These are phyloP conservation scores for Knoxia roxburghii DNA, from an alignment of 257 asterid species.

Conservation along the genomic window DNA sequence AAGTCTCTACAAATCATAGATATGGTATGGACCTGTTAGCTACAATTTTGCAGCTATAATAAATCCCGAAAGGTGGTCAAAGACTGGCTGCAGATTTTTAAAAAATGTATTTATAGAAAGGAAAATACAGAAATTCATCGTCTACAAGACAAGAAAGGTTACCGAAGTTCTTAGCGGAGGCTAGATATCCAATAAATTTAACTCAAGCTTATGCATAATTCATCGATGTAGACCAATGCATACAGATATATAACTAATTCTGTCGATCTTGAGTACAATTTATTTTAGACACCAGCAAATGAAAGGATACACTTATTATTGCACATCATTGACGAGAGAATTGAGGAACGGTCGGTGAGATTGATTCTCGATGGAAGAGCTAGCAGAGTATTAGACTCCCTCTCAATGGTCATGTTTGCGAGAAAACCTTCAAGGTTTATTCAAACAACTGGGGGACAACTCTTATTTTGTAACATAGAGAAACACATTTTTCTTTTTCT, in stretches of 20 bases:
- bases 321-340: slow-evolving; percentile 1
- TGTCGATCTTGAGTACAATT: not conserved
- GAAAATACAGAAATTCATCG: no score
- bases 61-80: not conserved
- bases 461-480: not conserved
- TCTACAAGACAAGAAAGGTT: not conserved
- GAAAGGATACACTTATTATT: not conserved
- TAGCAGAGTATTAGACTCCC: not conserved
- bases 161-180: not conserved
- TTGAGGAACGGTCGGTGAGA: not conserved
- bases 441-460: not conserved
- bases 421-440: not conserved
- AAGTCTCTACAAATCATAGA: no score
- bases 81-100: not conserved
- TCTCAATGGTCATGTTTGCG: not conserved
- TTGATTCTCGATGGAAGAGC: slow-evolving; percentile 11
- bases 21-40: no score
- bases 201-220: not conserved
- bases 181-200: not conserved
- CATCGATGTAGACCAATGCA: not conserved
- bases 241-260: not conserved
- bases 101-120: not conserved
- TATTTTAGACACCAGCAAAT: not conserved
- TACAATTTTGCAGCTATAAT: not conserved
- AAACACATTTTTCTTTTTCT: no score